Conservation (phyloP, 176 grass and related monocot genomes). For the Saccharum spontaneum region DNA sequence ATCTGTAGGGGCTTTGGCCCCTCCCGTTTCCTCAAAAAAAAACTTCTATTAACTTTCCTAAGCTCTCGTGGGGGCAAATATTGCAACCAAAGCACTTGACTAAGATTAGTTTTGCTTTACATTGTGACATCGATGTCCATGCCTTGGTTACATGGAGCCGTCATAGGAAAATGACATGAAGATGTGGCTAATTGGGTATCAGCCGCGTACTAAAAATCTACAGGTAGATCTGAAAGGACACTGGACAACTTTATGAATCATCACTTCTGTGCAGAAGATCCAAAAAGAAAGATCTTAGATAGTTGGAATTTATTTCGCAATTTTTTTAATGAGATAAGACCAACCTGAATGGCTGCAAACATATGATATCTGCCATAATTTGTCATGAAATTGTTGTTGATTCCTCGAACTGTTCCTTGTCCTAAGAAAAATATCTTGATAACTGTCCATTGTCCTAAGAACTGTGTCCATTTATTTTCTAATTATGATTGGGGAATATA, state of each 20-base stretch:
- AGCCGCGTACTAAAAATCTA: background rate
- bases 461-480: background rate
- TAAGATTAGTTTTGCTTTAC: background rate
- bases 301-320: background rate
- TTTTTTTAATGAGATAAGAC: background rate
- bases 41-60: background rate
- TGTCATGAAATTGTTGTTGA: background rate
- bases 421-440: too few relatives aligned
- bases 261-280: background rate
- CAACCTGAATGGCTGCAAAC: too few relatives aligned
- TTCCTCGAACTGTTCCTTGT: background rate
- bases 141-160: background rate
- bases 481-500: background rate
- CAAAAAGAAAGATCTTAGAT: background rate
- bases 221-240: background rate
- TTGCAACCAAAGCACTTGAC: background rate
- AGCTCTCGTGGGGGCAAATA: background rate
- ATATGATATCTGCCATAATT: too few relatives aligned
- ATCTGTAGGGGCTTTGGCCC: too few relatives aligned
- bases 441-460: background rate
- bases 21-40: too few relatives aligned
- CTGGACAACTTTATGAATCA: background rate
- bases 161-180: background rate
- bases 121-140: constrained; percentile 5
- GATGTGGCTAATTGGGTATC: background rate